Evolutionary conservation across 495 filamentous ascomycete species (phyloP).

Genomic region (Hypoxylon fuscum): DNA sequence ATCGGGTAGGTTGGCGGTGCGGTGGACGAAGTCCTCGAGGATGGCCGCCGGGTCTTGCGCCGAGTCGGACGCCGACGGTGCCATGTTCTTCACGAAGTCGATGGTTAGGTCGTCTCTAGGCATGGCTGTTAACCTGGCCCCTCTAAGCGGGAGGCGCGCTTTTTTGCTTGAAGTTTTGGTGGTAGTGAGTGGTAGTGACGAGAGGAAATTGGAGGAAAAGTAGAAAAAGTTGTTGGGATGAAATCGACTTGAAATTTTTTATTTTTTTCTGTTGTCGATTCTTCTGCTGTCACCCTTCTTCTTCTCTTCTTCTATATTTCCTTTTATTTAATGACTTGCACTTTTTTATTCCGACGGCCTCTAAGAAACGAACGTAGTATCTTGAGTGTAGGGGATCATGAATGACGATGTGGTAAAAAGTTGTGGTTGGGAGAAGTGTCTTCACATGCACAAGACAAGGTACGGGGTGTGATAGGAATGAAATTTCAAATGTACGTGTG

Average conservation of each 20-base stretch:
- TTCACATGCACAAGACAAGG: constrained; percentile 30
- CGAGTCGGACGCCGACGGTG: constrained; percentile 61
- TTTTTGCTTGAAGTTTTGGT: constrained; percentile 17
- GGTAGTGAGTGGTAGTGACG: constrained; percentile 10
- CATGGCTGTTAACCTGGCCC: constrained; percentile 62
- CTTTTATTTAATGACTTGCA: neutral
- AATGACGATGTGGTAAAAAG: neutral
- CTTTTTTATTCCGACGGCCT: too few species aligned
- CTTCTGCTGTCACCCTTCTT: neutral
- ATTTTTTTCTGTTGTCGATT: too few species aligned
- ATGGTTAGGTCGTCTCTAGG: constrained; percentile 70
- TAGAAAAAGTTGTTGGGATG: neutral
- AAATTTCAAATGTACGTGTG: constrained; percentile 15
- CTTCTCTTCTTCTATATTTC: neutral
- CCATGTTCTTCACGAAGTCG: constrained; percentile 64
- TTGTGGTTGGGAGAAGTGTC: constrained; percentile 9
- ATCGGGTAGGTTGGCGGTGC: constrained; percentile 85
- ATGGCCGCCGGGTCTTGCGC: constrained; percentile 82
- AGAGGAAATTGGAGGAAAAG: constrained; percentile 1
- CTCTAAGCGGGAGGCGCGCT: constrained; percentile 42
- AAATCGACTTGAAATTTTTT: neutral
- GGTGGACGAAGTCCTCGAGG: constrained; percentile 89
- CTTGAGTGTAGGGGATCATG: constrained; percentile 1
- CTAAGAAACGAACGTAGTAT: constrained; percentile 11
- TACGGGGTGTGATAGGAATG: neutral